phyloP scores from a whole-genome alignment of 768 basidiomycete species.

The Pleurotus citrinopileatus region DNA sequence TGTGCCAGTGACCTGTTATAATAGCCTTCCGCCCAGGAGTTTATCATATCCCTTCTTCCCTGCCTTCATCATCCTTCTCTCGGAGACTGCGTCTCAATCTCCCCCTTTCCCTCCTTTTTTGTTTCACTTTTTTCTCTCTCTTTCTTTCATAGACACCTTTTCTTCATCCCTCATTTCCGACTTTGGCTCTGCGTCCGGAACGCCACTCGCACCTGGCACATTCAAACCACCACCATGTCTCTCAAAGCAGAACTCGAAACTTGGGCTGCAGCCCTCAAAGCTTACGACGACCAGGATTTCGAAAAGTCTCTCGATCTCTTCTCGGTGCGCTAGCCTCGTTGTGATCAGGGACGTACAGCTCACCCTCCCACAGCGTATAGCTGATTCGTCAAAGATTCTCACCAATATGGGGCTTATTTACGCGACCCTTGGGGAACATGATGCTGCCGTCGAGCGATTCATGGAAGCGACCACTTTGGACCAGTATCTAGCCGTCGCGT shows the following conservation, averaged over 20 bases:
- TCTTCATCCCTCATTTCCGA: constrained; percentile 10
- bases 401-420: constrained; percentile 94
- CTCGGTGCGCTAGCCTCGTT: constrained; percentile 43
- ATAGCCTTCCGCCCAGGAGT: not conserved
- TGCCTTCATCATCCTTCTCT: constrained; percentile 23
- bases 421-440: constrained; percentile 88
- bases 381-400: constrained; percentile 85
- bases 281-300: constrained; percentile 86
- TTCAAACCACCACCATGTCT: constrained; percentile 45
- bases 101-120: constrained; percentile 20
- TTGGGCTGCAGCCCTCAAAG: constrained; percentile 84
- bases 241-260: constrained; percentile 78
- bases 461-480: constrained; percentile 75
- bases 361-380: constrained; percentile 53
- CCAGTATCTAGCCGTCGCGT: constrained; percentile 86
- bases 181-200: constrained; percentile 32
- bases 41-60: constrained; percentile 5
- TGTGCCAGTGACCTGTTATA: not conserved
- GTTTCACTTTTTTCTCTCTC: constrained; percentile 16
- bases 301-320: constrained; percentile 74
- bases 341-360: not conserved
- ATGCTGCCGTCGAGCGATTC: constrained; percentile 81
- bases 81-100: constrained; percentile 45
- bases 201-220: constrained; percentile 21
- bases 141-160: constrained; percentile 16